Percentiles rank a stretch among this genome's conserved stretches.
Conservation (phyloP, 192 early-diverging fungal genomes). For the Umbelopsis sp. region DNA sequence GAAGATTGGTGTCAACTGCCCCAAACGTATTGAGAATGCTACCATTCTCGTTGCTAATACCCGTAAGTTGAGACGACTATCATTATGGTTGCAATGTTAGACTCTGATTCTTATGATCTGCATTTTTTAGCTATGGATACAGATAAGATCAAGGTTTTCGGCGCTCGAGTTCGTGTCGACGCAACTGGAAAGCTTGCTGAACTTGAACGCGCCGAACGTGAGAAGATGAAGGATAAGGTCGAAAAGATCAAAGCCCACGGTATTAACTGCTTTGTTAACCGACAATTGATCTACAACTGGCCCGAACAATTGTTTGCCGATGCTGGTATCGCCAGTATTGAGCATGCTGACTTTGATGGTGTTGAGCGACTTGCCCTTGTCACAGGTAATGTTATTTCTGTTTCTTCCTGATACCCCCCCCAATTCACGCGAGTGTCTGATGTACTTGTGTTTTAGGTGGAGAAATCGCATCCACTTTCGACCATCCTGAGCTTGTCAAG, state of each 20-base stretch:
- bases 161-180: slow-evolving; percentile 94
- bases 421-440: not conserved
- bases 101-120: not conserved
- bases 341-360: slow-evolving; percentile 99
- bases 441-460: slow-evolving; percentile 53
- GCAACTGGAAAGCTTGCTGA: slow-evolving; percentile 97
- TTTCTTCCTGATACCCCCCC: not conserved
- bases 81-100: not conserved
- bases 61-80: slow-evolving; percentile 49
- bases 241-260: slow-evolving; percentile 97
- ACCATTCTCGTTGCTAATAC: slow-evolving; percentile 98
- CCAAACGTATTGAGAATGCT: slow-evolving; percentile 94
- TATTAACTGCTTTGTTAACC: slow-evolving; percentile 99
- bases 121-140: slow-evolving; percentile 90
- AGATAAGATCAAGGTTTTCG: slow-evolving; percentile 99
- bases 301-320: slow-evolving; percentile 99
- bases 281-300: slow-evolving; percentile 99
- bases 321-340: slow-evolving; percentile 93
- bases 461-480: slow-evolving; percentile 98
- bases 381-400: slow-evolving; percentile 51
- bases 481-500: slow-evolving; percentile 94
- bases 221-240: slow-evolving; percentile 99
- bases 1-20: slow-evolving; percentile 98
- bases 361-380: slow-evolving; percentile 96
- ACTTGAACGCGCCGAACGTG: slow-evolving; percentile 94